phyloP scores from a whole-genome alignment of 1,284 basidiomycete species.

The Boletellus dicymbophilus region DNA sequence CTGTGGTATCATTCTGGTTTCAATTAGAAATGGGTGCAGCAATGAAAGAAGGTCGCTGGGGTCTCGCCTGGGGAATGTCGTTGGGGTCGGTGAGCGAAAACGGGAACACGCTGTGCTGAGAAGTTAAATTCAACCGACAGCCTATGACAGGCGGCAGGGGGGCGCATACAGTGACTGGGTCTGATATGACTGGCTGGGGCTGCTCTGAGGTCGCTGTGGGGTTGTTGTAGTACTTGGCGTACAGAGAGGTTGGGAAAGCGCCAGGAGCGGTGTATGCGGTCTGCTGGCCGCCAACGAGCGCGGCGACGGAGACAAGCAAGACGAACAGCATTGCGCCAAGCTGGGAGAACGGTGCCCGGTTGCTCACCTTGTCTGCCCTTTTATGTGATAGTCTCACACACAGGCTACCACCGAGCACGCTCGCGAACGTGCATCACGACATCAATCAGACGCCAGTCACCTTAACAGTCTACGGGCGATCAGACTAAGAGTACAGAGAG shows the following conservation, averaged over 20 bases:
- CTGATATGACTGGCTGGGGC: constrained; percentile 70
- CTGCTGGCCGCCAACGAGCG: constrained; percentile 23
- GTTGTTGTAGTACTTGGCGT: constrained; percentile 66
- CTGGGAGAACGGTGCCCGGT: too few species aligned
- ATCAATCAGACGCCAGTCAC: constrained; percentile 10
- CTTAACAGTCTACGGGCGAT: constrained; percentile 11
- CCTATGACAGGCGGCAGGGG: not conserved
- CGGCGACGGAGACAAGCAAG: constrained; percentile 10
- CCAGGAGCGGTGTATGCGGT: constrained; percentile 60
- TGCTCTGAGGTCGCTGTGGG: constrained; percentile 70
- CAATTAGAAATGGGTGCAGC: not conserved
- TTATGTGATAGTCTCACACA: too few species aligned
- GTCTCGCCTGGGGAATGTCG: constrained; percentile 46
- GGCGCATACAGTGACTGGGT: constrained; percentile 57
- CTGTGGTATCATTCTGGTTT: constrained; percentile 51
- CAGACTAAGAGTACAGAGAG: constrained; percentile 16
- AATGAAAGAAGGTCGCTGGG: not conserved
- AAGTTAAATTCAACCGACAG: not conserved
- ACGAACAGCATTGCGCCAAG: too few species aligned
- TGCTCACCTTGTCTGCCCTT: too few species aligned
- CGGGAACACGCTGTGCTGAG: constrained; percentile 57
- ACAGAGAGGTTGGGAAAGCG: constrained; percentile 64
- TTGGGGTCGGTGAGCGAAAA: constrained; percentile 60
- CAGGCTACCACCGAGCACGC: too few species aligned
- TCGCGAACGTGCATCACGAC: constrained; percentile 1